Base-by-base conservation (phyloP, 768 basidiomycete species). In the Strobilomyces dryophilus region DNA sequence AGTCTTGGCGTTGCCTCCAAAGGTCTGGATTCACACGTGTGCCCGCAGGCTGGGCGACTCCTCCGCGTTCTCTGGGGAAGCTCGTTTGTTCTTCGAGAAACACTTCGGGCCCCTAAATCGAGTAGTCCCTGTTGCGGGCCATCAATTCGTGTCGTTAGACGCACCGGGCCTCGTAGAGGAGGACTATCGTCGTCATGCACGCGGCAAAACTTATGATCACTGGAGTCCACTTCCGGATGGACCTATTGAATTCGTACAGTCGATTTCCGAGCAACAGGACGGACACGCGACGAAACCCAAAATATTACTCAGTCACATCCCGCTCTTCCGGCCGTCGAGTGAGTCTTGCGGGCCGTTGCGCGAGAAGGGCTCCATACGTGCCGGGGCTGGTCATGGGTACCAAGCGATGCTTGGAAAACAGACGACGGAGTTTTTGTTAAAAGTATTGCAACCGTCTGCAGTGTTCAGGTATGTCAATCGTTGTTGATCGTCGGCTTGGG, bases 251-350 rank as follows among this genome's bases (percentile, higher is more conserved):
- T 87, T 87, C 60, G 74, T 89, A 5, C 76, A 76, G 47, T 73
- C 73, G 26, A 65, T 66, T 26, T 60, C 62, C 40, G 44, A 52
- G 76, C 79, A 70, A 66, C 73, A 48, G 20, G 55, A 51, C 12
- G 57, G 21, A 8, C 43, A 58, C 5, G 14, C 18, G 5, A 17
- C 15, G 20, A 63, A 67, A 42, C 61, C 36, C 66, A 77, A 21
- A 17, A 80, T 95, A 46, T 70, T 98, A 24, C 76, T 98, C 52
- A 86, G 80, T 48, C 94, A 98, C 66, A 92, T 97, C 43, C 94
- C 94, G 5, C 75, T 97, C 15, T 81, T 82, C 8, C 78, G 94
- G 34, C 79, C 86, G 1, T 88, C 89, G 51, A 78, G 79, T 5
- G 85, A 85, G 8, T 71, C 75, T 0, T 97, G 94, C 61, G 94